A percentile compares a stretch with the other conserved stretches of the same genome.
Conservation (phyloP, 2,329 filamentous ascomycete genomes). For the Rugonectria rugulosa region DNA sequence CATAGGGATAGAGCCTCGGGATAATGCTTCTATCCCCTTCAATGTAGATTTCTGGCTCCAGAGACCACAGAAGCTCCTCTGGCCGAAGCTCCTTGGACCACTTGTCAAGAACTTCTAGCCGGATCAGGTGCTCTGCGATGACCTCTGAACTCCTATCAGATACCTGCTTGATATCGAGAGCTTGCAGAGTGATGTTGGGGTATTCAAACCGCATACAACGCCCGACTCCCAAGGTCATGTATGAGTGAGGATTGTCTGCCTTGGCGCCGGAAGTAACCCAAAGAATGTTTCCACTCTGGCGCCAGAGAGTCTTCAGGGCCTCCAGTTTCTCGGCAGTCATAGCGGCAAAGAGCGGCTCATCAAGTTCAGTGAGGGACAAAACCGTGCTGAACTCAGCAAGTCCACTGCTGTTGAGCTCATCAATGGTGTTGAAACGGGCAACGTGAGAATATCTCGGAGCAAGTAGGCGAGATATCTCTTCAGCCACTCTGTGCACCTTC, state of each 20-base stretch:
- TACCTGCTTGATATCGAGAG: not conserved
- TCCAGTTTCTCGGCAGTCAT: not conserved
- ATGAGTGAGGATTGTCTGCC: not conserved
- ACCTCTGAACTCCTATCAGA: not conserved
- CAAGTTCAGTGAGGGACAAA: slow-evolving; percentile 2
- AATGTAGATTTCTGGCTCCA: not conserved
- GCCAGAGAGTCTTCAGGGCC: not conserved
- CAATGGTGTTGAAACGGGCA: not conserved
- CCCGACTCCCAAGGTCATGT: not conserved
- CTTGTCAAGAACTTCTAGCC: not conserved
- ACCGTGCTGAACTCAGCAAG: not conserved
- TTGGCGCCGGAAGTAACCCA: slow-evolving; percentile 9
- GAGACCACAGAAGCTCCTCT: not conserved
- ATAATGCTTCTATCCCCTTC: not conserved
- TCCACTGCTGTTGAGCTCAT: not conserved
- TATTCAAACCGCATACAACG: not conserved
- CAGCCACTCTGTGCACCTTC: not conserved
- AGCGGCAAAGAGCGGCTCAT: not conserved
- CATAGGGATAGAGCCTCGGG: not conserved
- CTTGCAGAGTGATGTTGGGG: not conserved
- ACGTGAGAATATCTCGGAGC: not conserved
- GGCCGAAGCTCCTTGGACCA: not conserved
- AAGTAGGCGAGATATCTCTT: not conserved
- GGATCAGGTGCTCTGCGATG: not conserved
- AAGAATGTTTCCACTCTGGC: not conserved